Conservation (phyloP, 305 asterid species). For the Solanum hybrid region DNA sequence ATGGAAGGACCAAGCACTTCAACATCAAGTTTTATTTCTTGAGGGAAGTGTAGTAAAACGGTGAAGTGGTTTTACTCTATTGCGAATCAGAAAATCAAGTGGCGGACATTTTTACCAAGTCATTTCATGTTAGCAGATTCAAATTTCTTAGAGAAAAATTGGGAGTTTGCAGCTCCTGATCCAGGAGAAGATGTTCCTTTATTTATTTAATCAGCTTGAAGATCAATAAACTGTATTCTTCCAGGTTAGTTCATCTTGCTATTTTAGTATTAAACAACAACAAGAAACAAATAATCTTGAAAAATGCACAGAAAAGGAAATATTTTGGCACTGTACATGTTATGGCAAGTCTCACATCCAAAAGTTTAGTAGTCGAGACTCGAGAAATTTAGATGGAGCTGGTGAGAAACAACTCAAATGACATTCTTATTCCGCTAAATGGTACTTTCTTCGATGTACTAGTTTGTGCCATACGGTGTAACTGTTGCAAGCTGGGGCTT, state of each 20-base stretch:
- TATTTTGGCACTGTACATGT: background rate
- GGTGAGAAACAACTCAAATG: background rate
- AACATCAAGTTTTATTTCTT: background rate
- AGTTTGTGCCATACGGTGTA: too few relatives aligned
- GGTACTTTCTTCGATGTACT: background rate
- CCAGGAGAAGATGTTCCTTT: background rate
- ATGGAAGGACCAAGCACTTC: background rate
- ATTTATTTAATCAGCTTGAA: background rate
- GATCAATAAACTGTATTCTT: background rate
- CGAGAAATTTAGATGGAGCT: background rate
- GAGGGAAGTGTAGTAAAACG: background rate
- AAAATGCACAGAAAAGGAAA: background rate
- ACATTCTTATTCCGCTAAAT: background rate
- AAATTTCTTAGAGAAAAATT: background rate
- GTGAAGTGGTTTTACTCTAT: background rate
- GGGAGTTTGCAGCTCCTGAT: background rate
- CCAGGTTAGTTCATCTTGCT: background rate
- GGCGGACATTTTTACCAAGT: background rate
- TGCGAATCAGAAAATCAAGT: background rate
- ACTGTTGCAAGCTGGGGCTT: background rate
- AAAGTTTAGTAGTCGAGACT: background rate
- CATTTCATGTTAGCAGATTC: background rate
- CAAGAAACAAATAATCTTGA: background rate
- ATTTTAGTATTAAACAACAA: too few relatives aligned
- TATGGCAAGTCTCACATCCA: background rate